Evolutionary conservation across 306 rosid genomes (phyloP), one percentile per base, ranked within the genome.

Genomic region (Parietaria judaica): DNA sequence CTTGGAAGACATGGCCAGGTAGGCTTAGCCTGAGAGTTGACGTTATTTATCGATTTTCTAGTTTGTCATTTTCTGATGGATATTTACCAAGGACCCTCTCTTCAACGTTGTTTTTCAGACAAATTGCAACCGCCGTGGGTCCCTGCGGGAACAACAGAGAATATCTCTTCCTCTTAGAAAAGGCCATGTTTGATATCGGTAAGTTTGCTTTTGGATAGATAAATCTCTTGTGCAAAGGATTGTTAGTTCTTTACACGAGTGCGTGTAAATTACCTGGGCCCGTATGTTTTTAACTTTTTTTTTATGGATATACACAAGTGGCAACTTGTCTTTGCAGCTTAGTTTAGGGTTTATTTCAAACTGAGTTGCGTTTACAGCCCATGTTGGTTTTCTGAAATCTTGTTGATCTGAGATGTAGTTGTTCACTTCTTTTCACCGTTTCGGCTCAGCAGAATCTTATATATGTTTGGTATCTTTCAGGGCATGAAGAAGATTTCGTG

Each of bases 121-220:
- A 94, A 89, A 94, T 94, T 63, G 97, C 99, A 60, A 84, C 95
- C 52, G 97, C 99, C 14, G 7, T n/a, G 68, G 99, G 99, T 1
- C 99, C 99, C n/a, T 88, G 91, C 15, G 99, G 99, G 60, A 86
- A 94, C 76, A 94, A 88, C 44, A 78, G 87, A 54, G 97, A 94
- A 63, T 94, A 94, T 49, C 46, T 94, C 63, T 94, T 94, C 73
- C 79, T 64, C 51, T 62, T 94, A 54, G 97, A 94, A 72, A 94
- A 84, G 68, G 97, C 99, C 66, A 48, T 88, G 99, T 61, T 60
- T 63, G 89, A 79, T 69, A 84, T 94, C 13, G 97, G 99, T 94
- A 65, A 73, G 79, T 74, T 36, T 10, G 63, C 14, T 10, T 71
- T 66, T 6, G 52, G n/a, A 51, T 6, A 36, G 15, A 10, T 49